A percentile compares a stretch with the other conserved stretches of the same genome.
Evolutionary conservation across 768 basidiomycete genomes (phyloP).

Genomic region (Rhodotorula babjevae): DNA sequence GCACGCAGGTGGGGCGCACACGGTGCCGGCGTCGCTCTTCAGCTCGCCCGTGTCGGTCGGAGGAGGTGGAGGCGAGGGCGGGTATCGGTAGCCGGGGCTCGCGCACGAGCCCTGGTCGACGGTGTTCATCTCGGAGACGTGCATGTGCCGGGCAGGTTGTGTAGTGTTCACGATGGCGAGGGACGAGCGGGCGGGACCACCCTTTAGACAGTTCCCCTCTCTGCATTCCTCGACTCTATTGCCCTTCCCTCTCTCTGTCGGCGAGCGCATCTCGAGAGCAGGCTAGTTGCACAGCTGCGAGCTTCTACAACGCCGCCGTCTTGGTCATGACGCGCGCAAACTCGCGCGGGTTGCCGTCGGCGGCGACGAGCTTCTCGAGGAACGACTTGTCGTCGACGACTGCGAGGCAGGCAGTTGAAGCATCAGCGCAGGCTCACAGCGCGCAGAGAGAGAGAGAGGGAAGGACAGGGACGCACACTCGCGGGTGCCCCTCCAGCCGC

Average conservation of each 20-base stretch:
- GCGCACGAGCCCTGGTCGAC: too few species aligned
- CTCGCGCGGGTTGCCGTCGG: conserved; percentile 32
- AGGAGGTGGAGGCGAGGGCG: neutral
- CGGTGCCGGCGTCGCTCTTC: neutral
- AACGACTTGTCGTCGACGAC: conserved; percentile 34
- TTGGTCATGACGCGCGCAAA: conserved; percentile 11
- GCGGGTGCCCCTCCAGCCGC: conserved; percentile 16
- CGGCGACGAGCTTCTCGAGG: conserved; percentile 30
- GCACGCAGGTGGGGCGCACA: neutral
- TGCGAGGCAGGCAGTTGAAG: neutral
- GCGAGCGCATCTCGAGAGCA: too few species aligned
- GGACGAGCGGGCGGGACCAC: too few species aligned
- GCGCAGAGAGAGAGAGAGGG: neutral
- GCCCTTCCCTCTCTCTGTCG: too few species aligned
- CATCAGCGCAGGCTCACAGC: neutral
- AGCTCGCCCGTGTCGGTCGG: neutral
- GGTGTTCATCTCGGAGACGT: too few species aligned
- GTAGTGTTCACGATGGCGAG: too few species aligned
- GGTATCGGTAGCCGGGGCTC: neutral
- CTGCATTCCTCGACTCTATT: too few species aligned
- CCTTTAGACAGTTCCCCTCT: neutral
- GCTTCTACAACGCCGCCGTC: conserved; percentile 5
- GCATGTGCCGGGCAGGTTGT: too few species aligned
- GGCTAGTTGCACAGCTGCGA: too few species aligned
- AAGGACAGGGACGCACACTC: conserved; percentile 6